phyloP scores from a whole-genome alignment of 2,329 filamentous ascomycete genomes.

The Curvularia lunata region DNA sequence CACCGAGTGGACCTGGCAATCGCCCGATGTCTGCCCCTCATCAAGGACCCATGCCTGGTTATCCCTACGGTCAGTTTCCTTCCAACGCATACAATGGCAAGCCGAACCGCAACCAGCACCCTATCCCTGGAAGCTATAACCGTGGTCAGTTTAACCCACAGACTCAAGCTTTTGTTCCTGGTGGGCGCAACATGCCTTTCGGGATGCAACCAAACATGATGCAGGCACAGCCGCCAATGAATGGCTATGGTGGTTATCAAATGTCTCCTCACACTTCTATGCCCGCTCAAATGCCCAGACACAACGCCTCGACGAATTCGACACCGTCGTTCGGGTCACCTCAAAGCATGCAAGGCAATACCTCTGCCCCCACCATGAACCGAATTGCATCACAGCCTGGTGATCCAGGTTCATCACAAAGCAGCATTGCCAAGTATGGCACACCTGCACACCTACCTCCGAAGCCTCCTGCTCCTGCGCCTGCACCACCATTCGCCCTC shows the following conservation, averaged over 20 bases:
- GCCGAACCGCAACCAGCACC: constrained; percentile 78
- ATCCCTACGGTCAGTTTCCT: constrained; percentile 80
- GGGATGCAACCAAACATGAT: constrained; percentile 42
- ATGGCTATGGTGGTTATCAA: constrained; percentile 36
- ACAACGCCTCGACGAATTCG: constrained; percentile 37
- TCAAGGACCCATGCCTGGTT: constrained; percentile 56
- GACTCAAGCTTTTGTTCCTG: constrained; percentile 88
- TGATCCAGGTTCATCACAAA: constrained; percentile 37
- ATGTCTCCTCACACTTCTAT: constrained; percentile 32
- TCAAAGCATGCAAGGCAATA: constrained; percentile 32
- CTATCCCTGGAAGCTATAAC: constrained; percentile 82
- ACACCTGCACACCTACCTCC: constrained; percentile 61
- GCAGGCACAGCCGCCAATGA: constrained; percentile 43
- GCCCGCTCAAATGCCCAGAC: constrained; percentile 36
- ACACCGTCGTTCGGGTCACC: constrained; percentile 41
- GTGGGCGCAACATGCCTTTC: constrained; percentile 50
- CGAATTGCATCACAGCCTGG: constrained; percentile 35
- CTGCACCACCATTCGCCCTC: constrained; percentile 38
- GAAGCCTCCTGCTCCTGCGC: constrained; percentile 58
- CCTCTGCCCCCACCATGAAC: constrained; percentile 28
- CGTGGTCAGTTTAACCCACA: constrained; percentile 91
- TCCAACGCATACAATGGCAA: constrained; percentile 63
- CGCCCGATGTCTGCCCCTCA: constrained; percentile 47
- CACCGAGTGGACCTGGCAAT: constrained; percentile 34
- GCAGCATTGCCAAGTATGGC: constrained; percentile 63